Percentiles rank a stretch among this genome's conserved stretches.
These are phyloP conservation scores for Astrephomene gubernaculifera DNA, from an alignment of 139 green algal genomes.

Conservation along the genomic window DNA sequence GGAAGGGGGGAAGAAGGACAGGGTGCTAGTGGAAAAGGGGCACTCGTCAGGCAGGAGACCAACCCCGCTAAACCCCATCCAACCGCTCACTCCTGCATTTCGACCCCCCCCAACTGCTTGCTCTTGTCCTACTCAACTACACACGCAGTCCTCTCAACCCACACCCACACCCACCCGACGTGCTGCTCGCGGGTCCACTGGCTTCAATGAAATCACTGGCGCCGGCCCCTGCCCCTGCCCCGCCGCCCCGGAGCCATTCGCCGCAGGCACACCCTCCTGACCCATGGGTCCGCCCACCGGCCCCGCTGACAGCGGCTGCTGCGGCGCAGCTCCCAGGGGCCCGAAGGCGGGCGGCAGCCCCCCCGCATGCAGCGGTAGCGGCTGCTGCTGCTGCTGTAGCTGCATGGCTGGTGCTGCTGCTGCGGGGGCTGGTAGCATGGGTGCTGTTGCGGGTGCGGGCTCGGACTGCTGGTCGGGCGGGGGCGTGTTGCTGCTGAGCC, in stretches of 20 bases:
- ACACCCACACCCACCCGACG: constrained; percentile 10
- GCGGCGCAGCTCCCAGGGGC: neutral
- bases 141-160: no score
- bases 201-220: constrained; percentile 9
- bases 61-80: no score
- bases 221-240: neutral
- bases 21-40: no score
- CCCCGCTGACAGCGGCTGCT: neutral
- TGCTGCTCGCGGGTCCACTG: constrained; percentile 7
- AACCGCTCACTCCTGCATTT: no score
- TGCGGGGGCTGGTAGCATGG: neutral
- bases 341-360: neutral
- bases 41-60: no score
- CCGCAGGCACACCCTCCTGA: no score
- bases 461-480: neutral
- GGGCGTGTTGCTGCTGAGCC: constrained; percentile 14
- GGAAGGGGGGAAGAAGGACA: no score
- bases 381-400: neutral
- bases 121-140: no score
- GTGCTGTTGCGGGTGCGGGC: neutral
- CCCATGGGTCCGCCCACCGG: neutral
- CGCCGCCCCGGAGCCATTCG: no score
- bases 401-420: neutral
- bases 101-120: no score
- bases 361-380: neutral